Evolutionary conservation across 2,329 filamentous ascomycete genomes (phyloP), one percentile per base, ranked within the genome.

Genomic region (Beauveria sp.): DNA sequence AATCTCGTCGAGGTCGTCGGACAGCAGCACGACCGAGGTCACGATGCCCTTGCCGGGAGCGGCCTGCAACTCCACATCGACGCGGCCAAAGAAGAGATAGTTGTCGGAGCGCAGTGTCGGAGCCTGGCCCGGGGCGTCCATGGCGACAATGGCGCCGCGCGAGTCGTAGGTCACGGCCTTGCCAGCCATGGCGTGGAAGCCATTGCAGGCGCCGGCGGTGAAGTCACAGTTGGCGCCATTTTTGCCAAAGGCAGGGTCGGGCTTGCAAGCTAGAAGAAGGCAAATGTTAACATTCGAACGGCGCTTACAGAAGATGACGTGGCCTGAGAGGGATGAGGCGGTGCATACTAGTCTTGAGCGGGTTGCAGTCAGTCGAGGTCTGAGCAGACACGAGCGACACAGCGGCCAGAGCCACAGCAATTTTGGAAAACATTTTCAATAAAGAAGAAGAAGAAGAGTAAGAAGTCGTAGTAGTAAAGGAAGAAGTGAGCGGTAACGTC

Each of bases 61-160:
- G 43, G 89, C 88, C 75, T 92, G 88, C 71, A 96, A 78, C 34
- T 84, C 85, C 63, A 91, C 86, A 56, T 96, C 89, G 68, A 97
- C 84, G 70, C 87, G 87, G 65, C 95, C 95, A 74, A 96, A 98
- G 90, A 98, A 97, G 74, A 99, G 91, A 81, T 96, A 98, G 83
- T 92, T 92, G 70, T 86, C 81, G 61, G 83, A 84, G 69, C 80
- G 81, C 74, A 96, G 91, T 40, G 89, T 91, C 42, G 91, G 87
- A 53, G 83, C 85, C 58, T 91, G 82, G 12, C 72, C 79, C 64
- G 85, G 81, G 55, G 83, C 78, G 40, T 81, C 83, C 76, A 97
- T 97, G 68, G 83, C 82, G 76, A 85, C 85, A 64, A 77, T 72
- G 64, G 82, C 82, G 65, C 83, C 83, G 62, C 66, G 65, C 38